Evolutionary conservation across 352 stramenopile genomes (phyloP).

Genomic region (Phytophthora foliorum): DNA sequence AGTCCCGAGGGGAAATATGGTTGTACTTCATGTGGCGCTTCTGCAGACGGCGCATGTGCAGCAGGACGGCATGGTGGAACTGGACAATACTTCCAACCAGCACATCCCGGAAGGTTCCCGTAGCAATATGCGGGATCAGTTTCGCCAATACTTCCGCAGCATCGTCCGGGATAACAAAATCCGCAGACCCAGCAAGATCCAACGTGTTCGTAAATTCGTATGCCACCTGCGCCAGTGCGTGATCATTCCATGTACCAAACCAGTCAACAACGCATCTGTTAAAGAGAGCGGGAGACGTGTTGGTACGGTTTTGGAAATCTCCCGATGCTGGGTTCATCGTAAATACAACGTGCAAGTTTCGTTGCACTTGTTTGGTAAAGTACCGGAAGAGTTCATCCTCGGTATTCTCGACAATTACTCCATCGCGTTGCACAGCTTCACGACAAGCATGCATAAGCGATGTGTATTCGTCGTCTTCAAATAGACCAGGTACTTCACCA

Average conservation of each 20-base stretch:
- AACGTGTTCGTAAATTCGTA: constrained; percentile 97
- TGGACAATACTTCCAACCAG: constrained; percentile 89
- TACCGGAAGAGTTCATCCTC: constrained; percentile 96
- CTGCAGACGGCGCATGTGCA: constrained; percentile 87
- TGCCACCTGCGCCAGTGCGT: constrained; percentile 98
- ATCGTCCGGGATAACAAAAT: constrained; percentile 61
- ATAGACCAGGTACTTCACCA: constrained; percentile 99
- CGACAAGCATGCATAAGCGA: constrained; percentile 97
- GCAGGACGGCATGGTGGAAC: constrained; percentile 88
- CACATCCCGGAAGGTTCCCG: constrained; percentile 78
- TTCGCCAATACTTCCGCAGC: constrained; percentile 61
- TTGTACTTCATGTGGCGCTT: constrained; percentile 92
- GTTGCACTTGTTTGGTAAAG: constrained; percentile 98
- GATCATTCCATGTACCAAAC: constrained; percentile 99
- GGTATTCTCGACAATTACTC: constrained; percentile 93
- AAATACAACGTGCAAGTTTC: constrained; percentile 99
- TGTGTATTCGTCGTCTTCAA: constrained; percentile 99
- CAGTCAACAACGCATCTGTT: constrained; percentile 99
- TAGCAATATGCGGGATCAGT: constrained; percentile 78
- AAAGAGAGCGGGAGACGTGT: constrained; percentile 99
- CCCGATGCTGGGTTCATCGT: constrained; percentile 99
- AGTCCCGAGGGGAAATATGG: constrained; percentile 93
- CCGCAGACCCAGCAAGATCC: constrained; percentile 93
- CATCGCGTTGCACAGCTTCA: constrained; percentile 94
- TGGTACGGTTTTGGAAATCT: constrained; percentile 97